These are phyloP conservation scores for Cocos nucifera DNA, from an alignment of 176 grass and related monocot genomes.

Conservation along the genomic window DNA sequence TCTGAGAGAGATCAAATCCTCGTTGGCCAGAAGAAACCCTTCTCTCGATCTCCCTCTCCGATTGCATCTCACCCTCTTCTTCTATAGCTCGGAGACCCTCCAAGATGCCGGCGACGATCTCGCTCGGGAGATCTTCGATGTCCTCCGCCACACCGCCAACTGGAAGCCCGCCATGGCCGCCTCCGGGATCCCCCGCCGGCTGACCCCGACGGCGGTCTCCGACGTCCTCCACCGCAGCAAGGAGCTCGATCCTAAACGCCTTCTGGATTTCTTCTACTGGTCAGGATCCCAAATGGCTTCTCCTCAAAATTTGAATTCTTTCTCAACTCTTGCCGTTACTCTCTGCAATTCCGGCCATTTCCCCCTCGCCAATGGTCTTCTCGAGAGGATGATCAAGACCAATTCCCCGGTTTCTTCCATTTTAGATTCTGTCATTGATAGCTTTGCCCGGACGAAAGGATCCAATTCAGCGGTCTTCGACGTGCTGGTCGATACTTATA, in stretches of 20 bases:
- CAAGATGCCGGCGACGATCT: conserved; percentile 28
- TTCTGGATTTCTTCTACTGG: conserved; percentile 79
- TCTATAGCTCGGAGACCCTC: conserved; percentile 10
- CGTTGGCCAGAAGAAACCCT: neutral
- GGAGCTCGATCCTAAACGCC: conserved; percentile 29
- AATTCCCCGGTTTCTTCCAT: conserved; percentile 25
- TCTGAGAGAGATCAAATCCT: too few relatives aligned
- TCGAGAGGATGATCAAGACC: conserved; percentile 44
- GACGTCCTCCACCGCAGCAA: conserved; percentile 5
- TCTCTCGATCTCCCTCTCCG: neutral
- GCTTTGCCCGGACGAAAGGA: conserved; percentile 6
- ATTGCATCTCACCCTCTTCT: neutral
- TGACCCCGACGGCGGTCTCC: conserved; percentile 29
- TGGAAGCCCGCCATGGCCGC: conserved; percentile 44
- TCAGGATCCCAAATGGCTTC: conserved; percentile 5
- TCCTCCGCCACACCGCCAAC: conserved; percentile 38
- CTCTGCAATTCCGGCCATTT: conserved; percentile 32
- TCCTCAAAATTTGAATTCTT: too few relatives aligned
- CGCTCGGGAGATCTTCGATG: conserved; percentile 28
- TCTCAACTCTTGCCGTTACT: conserved; percentile 15
- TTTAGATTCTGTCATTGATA: conserved; percentile 23
- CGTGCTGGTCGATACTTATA: conserved; percentile 59
- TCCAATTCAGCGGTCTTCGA: conserved; percentile 33
- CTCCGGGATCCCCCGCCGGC: conserved; percentile 35
- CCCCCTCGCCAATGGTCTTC: conserved; percentile 31